phyloP scores from a whole-genome alignment of 257 asterid species.

The Solanum sejunctum region DNA sequence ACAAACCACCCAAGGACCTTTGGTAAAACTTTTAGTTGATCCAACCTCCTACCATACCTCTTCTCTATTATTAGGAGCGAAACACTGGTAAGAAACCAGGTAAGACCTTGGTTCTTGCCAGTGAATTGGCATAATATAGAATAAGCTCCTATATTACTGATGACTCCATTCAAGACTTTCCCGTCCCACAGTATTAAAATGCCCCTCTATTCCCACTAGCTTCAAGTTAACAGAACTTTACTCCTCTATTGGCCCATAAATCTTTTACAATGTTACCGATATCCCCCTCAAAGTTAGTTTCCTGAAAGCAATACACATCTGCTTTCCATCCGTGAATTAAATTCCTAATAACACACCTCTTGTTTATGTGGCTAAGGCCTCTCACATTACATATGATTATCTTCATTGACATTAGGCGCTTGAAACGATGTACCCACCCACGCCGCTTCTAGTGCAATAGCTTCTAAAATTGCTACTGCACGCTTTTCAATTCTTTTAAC shows the following conservation, averaged over 20 bases:
- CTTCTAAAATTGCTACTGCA: too few species aligned
- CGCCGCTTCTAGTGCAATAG: too few species aligned
- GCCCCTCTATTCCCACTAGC: background rate
- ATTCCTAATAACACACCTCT: background rate
- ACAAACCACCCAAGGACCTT: background rate
- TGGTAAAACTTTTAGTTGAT: background rate
- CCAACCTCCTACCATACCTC: background rate
- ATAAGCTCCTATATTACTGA: background rate
- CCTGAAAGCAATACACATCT: background rate
- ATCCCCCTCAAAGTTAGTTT: background rate
- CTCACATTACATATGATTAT: background rate
- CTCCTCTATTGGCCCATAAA: background rate
- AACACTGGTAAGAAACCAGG: background rate
- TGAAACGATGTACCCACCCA: too few species aligned
- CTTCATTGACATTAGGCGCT: background rate
- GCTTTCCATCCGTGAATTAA: background rate
- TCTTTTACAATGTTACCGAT: background rate
- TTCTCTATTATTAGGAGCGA: background rate
- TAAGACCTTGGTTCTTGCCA: background rate
- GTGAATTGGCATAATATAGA: background rate
- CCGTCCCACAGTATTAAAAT: background rate
- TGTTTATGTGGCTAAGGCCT: background rate
- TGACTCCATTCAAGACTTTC: background rate
- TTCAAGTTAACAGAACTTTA: background rate
- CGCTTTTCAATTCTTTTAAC: too few species aligned